These are phyloP conservation scores for Cryoendolithus antarcticus DNA, from an alignment of 2,329 filamentous ascomycete genomes.

Conservation along the genomic window DNA sequence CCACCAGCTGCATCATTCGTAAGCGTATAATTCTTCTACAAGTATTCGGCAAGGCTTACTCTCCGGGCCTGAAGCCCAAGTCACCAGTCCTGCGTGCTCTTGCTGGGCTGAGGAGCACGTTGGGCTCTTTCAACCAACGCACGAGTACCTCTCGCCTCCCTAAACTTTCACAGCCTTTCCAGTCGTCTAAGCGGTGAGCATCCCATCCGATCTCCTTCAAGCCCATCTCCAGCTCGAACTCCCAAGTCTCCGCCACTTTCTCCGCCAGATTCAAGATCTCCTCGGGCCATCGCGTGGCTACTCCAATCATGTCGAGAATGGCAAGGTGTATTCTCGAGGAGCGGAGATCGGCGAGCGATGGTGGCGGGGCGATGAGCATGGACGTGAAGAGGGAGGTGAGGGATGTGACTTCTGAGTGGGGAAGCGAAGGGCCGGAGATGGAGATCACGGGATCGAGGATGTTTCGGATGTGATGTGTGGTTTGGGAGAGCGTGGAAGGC, in stretches of 20 bases:
- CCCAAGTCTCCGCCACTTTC: constrained; percentile 28
- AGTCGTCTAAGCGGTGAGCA: constrained; percentile 30
- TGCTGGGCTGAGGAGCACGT: constrained; percentile 20
- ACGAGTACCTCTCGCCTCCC: constrained; percentile 25
- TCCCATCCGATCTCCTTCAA: constrained; percentile 21
- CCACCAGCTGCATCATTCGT: constrained; percentile 32
- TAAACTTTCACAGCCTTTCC: constrained; percentile 29
- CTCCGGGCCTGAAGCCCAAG: constrained; percentile 35
- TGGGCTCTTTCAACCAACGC: constrained; percentile 21
- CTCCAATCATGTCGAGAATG: constrained; percentile 29
- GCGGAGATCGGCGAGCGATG: constrained; percentile 26
- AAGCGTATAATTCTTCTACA: not conserved
- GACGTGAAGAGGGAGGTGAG: constrained; percentile 7
- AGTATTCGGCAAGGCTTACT: constrained; percentile 23
- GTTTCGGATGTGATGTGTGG: constrained; percentile 33
- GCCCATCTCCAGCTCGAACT: constrained; percentile 3
- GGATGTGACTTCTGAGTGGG: constrained; percentile 26
- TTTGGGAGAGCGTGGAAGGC: not conserved
- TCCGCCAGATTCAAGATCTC: constrained; percentile 34
- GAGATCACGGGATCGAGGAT: constrained; percentile 34
- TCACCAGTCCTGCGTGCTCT: constrained; percentile 26
- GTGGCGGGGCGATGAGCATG: constrained; percentile 11
- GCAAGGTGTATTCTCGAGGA: constrained; percentile 36
- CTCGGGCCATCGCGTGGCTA: constrained; percentile 35
- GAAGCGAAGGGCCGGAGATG: constrained; percentile 30